Conservation (phyloP, 2,329 filamentous ascomycete genomes). For the Hawksworthiomyces lignivorus region DNA sequence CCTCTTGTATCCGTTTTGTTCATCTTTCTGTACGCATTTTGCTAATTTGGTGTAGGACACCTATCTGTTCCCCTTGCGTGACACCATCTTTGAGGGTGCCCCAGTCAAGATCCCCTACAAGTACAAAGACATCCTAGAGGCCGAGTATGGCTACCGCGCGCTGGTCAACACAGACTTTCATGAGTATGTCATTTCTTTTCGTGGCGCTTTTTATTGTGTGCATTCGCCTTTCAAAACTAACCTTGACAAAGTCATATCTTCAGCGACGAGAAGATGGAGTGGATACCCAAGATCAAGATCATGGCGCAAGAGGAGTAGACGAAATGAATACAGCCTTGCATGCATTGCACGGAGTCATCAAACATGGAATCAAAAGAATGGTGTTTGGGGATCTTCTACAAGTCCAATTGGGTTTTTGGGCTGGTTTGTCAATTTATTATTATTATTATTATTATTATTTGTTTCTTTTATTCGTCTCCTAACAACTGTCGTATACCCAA, state of each 20-base stretch:
- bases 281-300: constrained; percentile 12
- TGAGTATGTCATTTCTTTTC: constrained; percentile 33
- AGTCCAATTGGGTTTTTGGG: no score
- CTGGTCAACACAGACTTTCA: constrained; percentile 44
- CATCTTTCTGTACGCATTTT: neutral
- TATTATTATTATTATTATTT: no score
- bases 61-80: constrained; percentile 61
- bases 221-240: neutral
- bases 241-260: constrained; percentile 14
- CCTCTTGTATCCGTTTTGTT: neutral
- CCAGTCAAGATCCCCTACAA: constrained; percentile 57
- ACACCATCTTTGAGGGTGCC: constrained; percentile 60
- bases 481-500: no score
- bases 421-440: no score
- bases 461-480: no score
- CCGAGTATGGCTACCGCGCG: constrained; percentile 49
- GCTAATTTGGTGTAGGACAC: constrained; percentile 30
- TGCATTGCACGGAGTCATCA: no score
- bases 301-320: neutral
- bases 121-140: constrained; percentile 49
- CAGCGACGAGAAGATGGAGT: constrained; percentile 14
- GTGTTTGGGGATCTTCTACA: no score
- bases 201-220: neutral
- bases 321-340: no score
- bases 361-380: no score